These are phyloP conservation scores for Ephemerocybe angulata DNA, from an alignment of 768 basidiomycete species.

Conservation along the genomic window DNA sequence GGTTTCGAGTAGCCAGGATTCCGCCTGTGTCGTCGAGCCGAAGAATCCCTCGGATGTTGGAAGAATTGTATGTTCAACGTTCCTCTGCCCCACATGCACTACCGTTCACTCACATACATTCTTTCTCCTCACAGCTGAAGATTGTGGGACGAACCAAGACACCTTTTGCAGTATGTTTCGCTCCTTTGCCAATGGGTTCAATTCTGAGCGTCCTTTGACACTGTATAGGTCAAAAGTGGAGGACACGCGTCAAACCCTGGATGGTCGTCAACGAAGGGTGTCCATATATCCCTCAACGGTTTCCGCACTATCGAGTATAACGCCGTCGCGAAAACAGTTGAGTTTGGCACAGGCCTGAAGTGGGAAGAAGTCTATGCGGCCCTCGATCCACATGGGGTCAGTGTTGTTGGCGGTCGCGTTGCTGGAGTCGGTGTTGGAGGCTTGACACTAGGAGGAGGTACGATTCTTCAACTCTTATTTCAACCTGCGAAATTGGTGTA, in stretches of 20 bases:
- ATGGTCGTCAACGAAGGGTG: constrained; percentile 48
- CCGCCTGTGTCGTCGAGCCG: constrained; percentile 58
- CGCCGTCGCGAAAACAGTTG: constrained; percentile 23
- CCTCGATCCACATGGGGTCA: constrained; percentile 36
- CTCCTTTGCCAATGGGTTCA: neutral
- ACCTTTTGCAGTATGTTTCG: constrained; percentile 54
- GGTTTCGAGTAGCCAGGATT: constrained; percentile 39
- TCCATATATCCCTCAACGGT: constrained; percentile 44
- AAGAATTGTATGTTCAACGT: constrained; percentile 36
- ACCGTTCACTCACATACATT: neutral
- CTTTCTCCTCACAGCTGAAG: constrained; percentile 33
- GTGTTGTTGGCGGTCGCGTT: constrained; percentile 47
- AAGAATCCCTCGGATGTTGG: constrained; percentile 49
- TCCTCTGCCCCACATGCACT: neutral
- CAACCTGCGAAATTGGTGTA: no score
- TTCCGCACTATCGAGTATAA: constrained; percentile 37
- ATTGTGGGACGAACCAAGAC: constrained; percentile 42
- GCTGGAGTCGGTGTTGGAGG: constrained; percentile 47
- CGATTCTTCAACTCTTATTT: constrained; percentile 15
- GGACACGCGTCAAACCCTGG: constrained; percentile 43
- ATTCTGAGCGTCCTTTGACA: neutral
- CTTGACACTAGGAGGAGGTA: constrained; percentile 44
- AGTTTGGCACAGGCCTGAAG: constrained; percentile 31
- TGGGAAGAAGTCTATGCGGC: constrained; percentile 52
- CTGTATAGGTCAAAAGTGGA: constrained; percentile 44